These are phyloP conservation scores for Thelonectria blattea DNA, from an alignment of 2,329 filamentous ascomycete genomes.

Conservation along the genomic window DNA sequence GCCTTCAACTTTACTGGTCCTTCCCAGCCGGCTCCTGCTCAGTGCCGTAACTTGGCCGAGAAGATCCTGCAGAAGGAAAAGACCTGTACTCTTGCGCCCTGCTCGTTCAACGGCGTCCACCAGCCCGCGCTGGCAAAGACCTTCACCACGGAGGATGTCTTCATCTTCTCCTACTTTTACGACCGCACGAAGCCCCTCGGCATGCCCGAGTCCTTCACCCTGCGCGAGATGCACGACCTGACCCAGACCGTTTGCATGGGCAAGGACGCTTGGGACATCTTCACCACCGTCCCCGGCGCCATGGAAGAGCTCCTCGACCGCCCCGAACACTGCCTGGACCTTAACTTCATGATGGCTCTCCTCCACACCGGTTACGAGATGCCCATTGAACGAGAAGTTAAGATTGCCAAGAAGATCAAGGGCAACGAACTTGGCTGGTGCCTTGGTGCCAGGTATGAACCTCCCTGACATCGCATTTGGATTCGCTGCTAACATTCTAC, in stretches of 20 bases:
- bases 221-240: conserved; percentile 87
- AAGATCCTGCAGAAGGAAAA: conserved; percentile 88
- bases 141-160: conserved; percentile 88
- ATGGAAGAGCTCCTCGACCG: conserved; percentile 79
- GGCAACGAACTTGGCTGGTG: conserved; percentile 98
- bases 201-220: conserved; percentile 97
- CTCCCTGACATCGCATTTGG: conserved; percentile 10
- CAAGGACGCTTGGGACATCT: conserved; percentile 78
- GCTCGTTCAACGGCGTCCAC: conserved; percentile 97
- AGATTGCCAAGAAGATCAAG: conserved; percentile 99
- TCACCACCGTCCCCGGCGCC: conserved; percentile 76
- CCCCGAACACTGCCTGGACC: conserved; percentile 90
- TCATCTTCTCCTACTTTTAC: conserved; percentile 98
- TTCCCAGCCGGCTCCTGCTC: conserved; percentile 73
- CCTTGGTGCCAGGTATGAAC: conserved; percentile 84
- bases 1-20: conserved; percentile 89
- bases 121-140: conserved; percentile 93
- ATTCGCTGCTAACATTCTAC: conserved; percentile 24
- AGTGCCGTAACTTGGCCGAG: conserved; percentile 90
- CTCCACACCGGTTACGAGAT: conserved; percentile 97
- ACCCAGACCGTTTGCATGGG: conserved; percentile 85
- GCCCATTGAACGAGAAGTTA: conserved; percentile 94
- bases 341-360: conserved; percentile 95
- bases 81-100: conserved; percentile 83
- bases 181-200: conserved; percentile 92